Base-by-base conservation (phyloP, 495 filamentous ascomycete genomes). In the Gamarada debralockiae region DNA sequence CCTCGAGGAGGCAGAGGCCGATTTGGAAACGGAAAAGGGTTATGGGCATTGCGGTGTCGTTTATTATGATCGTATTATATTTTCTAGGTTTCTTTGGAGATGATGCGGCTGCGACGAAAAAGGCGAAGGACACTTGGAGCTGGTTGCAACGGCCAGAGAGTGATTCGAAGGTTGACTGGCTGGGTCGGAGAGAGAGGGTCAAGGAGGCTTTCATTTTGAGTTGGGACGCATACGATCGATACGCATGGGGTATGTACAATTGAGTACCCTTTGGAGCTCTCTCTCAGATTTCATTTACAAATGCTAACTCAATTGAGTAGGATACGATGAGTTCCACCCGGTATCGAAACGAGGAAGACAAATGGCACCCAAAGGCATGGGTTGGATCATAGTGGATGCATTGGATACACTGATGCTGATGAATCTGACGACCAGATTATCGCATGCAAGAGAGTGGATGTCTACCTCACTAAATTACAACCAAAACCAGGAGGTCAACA, bases 331-430 rank as follows among this genome's bases (percentile, higher is more conserved):
- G 63, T 99, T 87, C 62, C 80, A 86, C 55, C 95, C 93, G 14
- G 61, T 92, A 33, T 81, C 86, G 1, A 93, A 92, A 66, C 81
- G 67, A n/a, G 87, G 88, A 44, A 70, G 70, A 31, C 82, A 96
- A 50, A 97, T 97, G 90, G 80, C 86, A 10, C 78, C 84, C 2
- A 79, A 84, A 50, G 88, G 89, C 22, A 71, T 99, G 67, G 93
- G 93, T 6, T 99, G 95, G 95, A 97, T 97, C 54, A 97, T 99
- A 45, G 86, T 99, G 25, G 95, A 99, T 70, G 82, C 91, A 40
- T 72, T 99, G 40, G 93, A 99, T 66, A 97, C 93, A 14, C 72
- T 97, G 76, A 97, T 99, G 73, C 71, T 99, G 48, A 99, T 99
- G 93, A 99, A 99, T 62, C 73, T 96, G 40, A 97, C 93, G 10